phyloP scores from a whole-genome alignment of 2,329 filamentous ascomycete species.

The Beauveria rudraprayagi region DNA sequence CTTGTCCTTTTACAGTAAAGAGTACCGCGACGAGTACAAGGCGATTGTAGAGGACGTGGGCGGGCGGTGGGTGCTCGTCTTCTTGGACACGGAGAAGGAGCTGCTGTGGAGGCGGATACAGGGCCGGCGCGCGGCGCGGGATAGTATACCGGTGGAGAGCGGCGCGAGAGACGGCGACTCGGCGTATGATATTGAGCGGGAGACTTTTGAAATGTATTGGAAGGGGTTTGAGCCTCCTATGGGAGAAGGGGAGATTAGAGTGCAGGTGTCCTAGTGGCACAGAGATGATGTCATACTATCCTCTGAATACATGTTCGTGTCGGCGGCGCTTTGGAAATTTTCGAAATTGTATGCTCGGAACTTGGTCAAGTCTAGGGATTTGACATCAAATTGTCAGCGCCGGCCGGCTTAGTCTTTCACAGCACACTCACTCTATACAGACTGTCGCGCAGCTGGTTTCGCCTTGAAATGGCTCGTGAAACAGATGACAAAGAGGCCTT shows the following conservation, averaged over 20 bases:
- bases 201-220: conserved; percentile 10
- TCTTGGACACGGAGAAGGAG: conserved; percentile 20
- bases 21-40: conserved; percentile 24
- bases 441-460: too few relatives aligned
- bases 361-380: too few relatives aligned
- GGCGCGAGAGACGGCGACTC: conserved; percentile 6
- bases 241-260: conserved; percentile 7
- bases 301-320: too few relatives aligned
- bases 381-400: too few relatives aligned
- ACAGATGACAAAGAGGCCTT: too few relatives aligned
- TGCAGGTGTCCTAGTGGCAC: background rate
- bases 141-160: background rate
- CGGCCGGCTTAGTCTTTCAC: too few relatives aligned
- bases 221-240: conserved; percentile 1
- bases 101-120: conserved; percentile 24
- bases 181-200: conserved; percentile 7
- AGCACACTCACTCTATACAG: too few relatives aligned
- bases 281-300: too few relatives aligned
- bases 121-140: conserved; percentile 17
- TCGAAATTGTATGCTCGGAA: too few relatives aligned
- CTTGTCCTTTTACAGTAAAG: conserved; percentile 23
- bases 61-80: conserved; percentile 23
- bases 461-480: too few relatives aligned
- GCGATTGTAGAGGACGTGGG: conserved; percentile 17
- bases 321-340: too few relatives aligned